Evolutionary conservation across 768 basidiomycete species (phyloP).

Genomic region (Boletus vinaceobasis): DNA sequence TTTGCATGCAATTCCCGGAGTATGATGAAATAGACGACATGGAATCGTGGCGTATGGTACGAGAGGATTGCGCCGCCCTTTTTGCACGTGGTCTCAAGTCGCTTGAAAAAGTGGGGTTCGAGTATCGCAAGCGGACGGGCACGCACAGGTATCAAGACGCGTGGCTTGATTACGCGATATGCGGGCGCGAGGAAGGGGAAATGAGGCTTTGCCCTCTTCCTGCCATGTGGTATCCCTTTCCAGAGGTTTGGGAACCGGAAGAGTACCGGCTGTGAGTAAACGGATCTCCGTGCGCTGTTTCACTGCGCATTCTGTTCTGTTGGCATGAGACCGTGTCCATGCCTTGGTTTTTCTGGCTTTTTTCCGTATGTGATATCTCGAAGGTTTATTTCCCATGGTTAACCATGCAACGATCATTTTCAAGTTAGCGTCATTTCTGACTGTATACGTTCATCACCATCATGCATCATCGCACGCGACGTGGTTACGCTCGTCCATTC

Average conservation of each 20-base stretch:
- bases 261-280: slow-evolving; percentile 21
- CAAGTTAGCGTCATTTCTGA: background rate
- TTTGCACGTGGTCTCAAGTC: slow-evolving; percentile 32
- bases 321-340: background rate
- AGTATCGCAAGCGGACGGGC: slow-evolving; percentile 36
- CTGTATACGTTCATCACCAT: slow-evolving; percentile 7
- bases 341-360: background rate
- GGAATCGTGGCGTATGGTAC: slow-evolving; percentile 31
- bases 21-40: slow-evolving; percentile 31
- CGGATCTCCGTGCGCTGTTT: background rate
- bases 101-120: slow-evolving; percentile 32
- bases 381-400: slow-evolving; percentile 17
- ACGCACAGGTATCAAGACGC: slow-evolving; percentile 36
- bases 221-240: slow-evolving; percentile 32
- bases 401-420: slow-evolving; percentile 13
- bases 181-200: slow-evolving; percentile 19
- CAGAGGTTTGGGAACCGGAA: slow-evolving; percentile 34
- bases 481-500: slow-evolving; percentile 10
- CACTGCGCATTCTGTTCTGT: background rate
- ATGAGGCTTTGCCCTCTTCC: slow-evolving; percentile 23
- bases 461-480: slow-evolving; percentile 17
- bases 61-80: slow-evolving; percentile 26
- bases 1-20: slow-evolving; percentile 37
- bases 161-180: slow-evolving; percentile 33
- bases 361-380: slow-evolving; percentile 9